A percentile compares a stretch with the other conserved stretches of the same genome.
These are phyloP conservation scores for Aquanectria penicillioides DNA, from an alignment of 2,329 filamentous ascomycete species.

Conservation along the genomic window DNA sequence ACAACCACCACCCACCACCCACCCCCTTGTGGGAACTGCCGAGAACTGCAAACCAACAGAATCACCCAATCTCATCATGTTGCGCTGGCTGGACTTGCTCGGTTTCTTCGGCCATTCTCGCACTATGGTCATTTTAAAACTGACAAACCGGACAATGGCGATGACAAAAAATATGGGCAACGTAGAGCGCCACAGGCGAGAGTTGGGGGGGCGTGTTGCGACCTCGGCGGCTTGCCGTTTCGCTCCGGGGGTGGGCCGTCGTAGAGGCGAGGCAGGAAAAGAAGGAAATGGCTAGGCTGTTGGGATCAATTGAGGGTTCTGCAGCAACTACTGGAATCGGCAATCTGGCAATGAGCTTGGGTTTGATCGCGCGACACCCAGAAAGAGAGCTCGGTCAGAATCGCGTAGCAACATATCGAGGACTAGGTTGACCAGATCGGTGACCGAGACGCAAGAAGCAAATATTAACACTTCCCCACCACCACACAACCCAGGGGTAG, in stretches of 20 bases:
- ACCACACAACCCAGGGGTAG: background rate
- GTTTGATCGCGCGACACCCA: slow-evolving; percentile 13
- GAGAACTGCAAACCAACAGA: background rate
- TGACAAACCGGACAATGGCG: background rate
- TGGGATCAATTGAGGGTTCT: background rate
- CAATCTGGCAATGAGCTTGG: background rate
- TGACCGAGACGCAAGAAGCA: slow-evolving; percentile 19
- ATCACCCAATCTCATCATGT: slow-evolving; percentile 13
- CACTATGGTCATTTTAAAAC: slow-evolving; percentile 18
- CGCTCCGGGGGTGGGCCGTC: background rate
- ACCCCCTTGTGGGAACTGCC: no score
- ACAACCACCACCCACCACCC: no score
- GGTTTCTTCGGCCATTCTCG: slow-evolving; percentile 9
- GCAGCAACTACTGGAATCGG: background rate
- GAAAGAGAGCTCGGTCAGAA: slow-evolving; percentile 17
- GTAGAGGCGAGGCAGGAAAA: slow-evolving; percentile 1
- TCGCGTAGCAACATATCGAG: slow-evolving; percentile 3
- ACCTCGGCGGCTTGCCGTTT: slow-evolving; percentile 8
- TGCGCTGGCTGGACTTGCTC: background rate
- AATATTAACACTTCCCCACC: slow-evolving; percentile 9
- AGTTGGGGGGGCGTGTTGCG: slow-evolving; percentile 6
- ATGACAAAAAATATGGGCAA: background rate
- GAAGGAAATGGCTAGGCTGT: background rate
- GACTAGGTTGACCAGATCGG: slow-evolving; percentile 17
- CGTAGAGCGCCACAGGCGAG: slow-evolving; percentile 10